Percentiles rank a stretch among this genome's conserved stretches.
phyloP scores from a whole-genome alignment of 1,139 yeast species.

The Suhomyces guaymorum region DNA sequence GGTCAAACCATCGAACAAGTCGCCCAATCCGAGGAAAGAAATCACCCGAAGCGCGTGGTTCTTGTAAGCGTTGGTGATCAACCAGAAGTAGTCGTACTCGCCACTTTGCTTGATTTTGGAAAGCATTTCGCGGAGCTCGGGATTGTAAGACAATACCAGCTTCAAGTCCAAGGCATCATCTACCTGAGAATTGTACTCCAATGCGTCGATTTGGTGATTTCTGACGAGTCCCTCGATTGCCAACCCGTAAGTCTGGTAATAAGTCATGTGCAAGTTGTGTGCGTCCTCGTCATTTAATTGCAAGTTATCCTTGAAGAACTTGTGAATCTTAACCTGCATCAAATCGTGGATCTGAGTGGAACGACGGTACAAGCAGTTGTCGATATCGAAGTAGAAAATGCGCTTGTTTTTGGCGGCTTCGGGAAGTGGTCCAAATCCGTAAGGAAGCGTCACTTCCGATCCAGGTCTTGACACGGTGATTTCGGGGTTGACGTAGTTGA shows the following conservation, averaged over 20 bases:
- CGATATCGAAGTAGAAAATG: conserved; percentile 88
- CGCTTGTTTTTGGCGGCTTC: conserved; percentile 29
- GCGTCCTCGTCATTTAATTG: conserved; percentile 76
- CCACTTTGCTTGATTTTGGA: conserved; percentile 41
- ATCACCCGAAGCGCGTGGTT: conserved; percentile 82
- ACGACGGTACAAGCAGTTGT: conserved; percentile 80
- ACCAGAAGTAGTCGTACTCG: conserved; percentile 57
- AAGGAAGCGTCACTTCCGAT: conserved; percentile 39
- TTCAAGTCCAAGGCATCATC: conserved; percentile 92
- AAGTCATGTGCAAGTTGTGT: conserved; percentile 62
- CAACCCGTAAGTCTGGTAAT: conserved; percentile 84
- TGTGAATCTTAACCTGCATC: conserved; percentile 84
- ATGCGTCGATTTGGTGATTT: conserved; percentile 79
- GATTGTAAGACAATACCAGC: conserved; percentile 64
- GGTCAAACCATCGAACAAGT: conserved; percentile 88
- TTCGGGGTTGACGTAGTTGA: conserved; percentile 21
- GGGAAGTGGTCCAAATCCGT: conserved; percentile 51
- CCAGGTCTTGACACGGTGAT: conserved; percentile 27
- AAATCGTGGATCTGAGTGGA: conserved; percentile 76
- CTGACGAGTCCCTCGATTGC: conserved; percentile 91
- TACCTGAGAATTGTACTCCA: conserved; percentile 83
- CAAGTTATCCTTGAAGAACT: conserved; percentile 70
- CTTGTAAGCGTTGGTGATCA: conserved; percentile 91
- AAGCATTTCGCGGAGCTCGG: conserved; percentile 52
- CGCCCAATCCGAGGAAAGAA: conserved; percentile 79